A percentile compares a stretch with the other conserved stretches of the same genome.
phyloP scores from a whole-genome alignment of 2,329 filamentous ascomycete genomes.

The Meredithiella fracta region DNA sequence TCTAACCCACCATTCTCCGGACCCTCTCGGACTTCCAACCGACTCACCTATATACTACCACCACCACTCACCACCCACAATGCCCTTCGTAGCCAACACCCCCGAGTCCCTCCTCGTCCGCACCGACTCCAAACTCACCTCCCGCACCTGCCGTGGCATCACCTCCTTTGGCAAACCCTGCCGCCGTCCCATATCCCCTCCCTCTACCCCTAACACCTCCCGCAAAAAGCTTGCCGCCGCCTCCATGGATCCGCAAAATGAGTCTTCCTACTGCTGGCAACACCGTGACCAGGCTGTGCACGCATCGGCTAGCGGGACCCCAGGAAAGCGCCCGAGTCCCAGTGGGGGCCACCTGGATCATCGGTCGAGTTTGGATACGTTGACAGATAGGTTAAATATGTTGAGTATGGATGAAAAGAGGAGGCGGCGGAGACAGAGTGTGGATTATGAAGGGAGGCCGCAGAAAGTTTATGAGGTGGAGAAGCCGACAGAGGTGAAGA shows the following conservation, averaged over 20 bases:
- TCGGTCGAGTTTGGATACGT: conserved; percentile 46
- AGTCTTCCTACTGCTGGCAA: conserved; percentile 78
- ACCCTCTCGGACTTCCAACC: not conserved
- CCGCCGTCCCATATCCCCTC: conserved; percentile 43
- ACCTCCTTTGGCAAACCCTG: conserved; percentile 72
- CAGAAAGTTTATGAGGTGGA: not conserved
- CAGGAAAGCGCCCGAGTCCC: conserved; percentile 21
- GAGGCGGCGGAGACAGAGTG: conserved; percentile 18
- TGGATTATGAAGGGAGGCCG: not conserved
- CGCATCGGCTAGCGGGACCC: conserved; percentile 29
- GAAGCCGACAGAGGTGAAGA: not conserved
- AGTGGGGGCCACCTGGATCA: not conserved
- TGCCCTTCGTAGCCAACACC: conserved; percentile 27
- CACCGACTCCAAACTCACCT: conserved; percentile 69
- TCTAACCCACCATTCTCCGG: no score
- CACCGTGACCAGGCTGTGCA: conserved; percentile 68
- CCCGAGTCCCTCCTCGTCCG: conserved; percentile 27
- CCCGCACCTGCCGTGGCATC: conserved; percentile 74
- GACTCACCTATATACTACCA: not conserved
- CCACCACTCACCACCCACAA: conserved; percentile 14
- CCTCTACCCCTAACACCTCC: conserved; percentile 16
- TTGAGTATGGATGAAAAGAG: conserved; percentile 42
- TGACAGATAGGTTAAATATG: conserved; percentile 64
- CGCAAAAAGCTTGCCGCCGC: conserved; percentile 8
- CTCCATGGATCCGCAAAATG: conserved; percentile 26